Evolutionary conservation across 2,329 filamentous ascomycete genomes (phyloP).

Genomic region (Fusarium beomiforme): DNA sequence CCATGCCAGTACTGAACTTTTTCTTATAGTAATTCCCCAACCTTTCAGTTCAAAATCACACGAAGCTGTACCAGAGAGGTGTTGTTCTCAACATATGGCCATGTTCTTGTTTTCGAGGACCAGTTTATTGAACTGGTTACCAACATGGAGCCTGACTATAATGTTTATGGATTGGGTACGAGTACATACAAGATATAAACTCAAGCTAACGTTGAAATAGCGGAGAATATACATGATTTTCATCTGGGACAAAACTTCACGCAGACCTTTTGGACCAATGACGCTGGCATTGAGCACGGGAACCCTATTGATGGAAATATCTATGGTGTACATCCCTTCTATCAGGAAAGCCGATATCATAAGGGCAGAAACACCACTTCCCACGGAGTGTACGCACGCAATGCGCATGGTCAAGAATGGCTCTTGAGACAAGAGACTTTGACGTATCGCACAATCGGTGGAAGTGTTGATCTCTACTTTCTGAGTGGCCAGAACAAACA

Average conservation of each 20-base stretch:
- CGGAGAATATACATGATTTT: slow-evolving; percentile 1
- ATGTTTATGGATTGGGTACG: not conserved
- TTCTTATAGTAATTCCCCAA: not conserved
- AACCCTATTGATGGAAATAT: not conserved
- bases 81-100: not conserved
- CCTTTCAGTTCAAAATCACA: not conserved
- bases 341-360: not conserved
- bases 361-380: not conserved
- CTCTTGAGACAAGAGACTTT: not conserved
- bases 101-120: not conserved
- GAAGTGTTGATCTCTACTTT: not conserved
- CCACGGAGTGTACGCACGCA: not conserved
- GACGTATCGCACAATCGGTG: not conserved
- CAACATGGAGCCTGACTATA: not conserved
- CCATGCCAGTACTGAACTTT: not conserved
- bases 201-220: not conserved
- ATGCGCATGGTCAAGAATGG: not conserved
- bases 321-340: not conserved
- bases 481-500: not conserved
- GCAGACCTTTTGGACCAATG: not conserved
- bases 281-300: not conserved
- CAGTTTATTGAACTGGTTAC: not conserved
- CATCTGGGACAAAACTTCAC: not conserved
- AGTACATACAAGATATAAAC: rapidly evolving
- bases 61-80: not conserved